A percentile compares a stretch with the other conserved stretches of the same genome.
These are phyloP conservation scores for Phytopythium chamaehyphon DNA, from an alignment of 352 stramenopile species.

Conservation along the genomic window DNA sequence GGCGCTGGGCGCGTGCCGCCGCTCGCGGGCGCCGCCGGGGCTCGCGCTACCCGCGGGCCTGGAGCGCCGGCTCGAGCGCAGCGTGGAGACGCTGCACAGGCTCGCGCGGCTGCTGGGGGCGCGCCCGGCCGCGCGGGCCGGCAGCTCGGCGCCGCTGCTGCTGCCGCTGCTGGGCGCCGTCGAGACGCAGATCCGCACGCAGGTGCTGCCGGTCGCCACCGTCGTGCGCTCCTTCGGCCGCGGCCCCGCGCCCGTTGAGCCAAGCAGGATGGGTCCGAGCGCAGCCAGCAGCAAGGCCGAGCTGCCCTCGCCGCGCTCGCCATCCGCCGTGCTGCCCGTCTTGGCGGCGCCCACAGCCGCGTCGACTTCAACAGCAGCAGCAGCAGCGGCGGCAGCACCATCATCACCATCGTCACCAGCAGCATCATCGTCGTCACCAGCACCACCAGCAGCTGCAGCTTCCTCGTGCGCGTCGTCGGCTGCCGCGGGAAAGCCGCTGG, in stretches of 20 bases:
- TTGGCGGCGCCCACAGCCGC: background rate
- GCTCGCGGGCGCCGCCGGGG: slow-evolving; percentile 11
- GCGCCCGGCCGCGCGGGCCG: slow-evolving; percentile 15
- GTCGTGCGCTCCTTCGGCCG: slow-evolving; percentile 31
- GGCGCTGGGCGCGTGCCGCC: slow-evolving; percentile 20
- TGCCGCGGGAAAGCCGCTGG: slow-evolving; percentile 1
- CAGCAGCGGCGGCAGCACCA: background rate
- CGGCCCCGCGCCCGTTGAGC: background rate
- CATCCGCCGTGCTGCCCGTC: slow-evolving; percentile 14
- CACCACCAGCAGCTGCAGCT: background rate
- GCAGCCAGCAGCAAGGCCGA: slow-evolving; percentile 12
- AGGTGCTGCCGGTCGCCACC: slow-evolving; percentile 30
- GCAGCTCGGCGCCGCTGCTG: slow-evolving; percentile 18
- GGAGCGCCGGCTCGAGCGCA: slow-evolving; percentile 30
- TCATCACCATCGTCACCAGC: background rate
- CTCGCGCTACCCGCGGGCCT: slow-evolving; percentile 12
- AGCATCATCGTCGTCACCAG: background rate
- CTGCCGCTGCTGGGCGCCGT: slow-evolving; percentile 22
- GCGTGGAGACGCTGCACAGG: slow-evolving; percentile 32
- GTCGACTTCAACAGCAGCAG: background rate
- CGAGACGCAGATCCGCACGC: slow-evolving; percentile 30
- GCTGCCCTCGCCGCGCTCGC: slow-evolving; percentile 25
- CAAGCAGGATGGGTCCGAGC: background rate
- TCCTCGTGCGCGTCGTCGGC: background rate
- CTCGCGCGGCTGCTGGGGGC: slow-evolving; percentile 22